Conservation (phyloP, 1,139 yeast genomes). For the Pichia sp. region DNA sequence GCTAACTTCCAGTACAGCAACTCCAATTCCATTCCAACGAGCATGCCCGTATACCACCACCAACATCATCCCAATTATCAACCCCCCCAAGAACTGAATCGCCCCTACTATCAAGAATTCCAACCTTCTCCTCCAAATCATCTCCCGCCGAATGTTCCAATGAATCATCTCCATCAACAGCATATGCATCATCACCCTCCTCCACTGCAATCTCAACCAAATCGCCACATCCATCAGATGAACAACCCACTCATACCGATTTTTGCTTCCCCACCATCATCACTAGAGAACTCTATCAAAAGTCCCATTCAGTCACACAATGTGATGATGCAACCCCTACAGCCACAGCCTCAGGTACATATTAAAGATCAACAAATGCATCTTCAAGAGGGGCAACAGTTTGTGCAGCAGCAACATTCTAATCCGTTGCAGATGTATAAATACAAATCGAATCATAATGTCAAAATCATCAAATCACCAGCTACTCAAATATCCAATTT, state of each 20-base stretch:
- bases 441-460: neutral
- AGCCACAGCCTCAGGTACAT: neutral
- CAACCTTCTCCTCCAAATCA: neutral
- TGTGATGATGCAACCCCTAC: neutral
- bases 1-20: neutral
- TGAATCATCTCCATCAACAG: neutral
- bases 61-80: neutral
- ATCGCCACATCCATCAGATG: neutral
- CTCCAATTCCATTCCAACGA: neutral
- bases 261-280: neutral
- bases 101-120: neutral
- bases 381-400: neutral
- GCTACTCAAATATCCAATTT: conserved; percentile 4
- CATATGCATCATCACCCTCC: neutral
- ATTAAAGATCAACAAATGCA: neutral
- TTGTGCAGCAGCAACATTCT: neutral
- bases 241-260: neutral
- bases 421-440: neutral
- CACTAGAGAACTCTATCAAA: neutral
- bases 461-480: neutral
- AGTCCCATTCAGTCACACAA: neutral
- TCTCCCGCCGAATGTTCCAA: neutral
- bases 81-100: neutral
- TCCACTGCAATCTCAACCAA: neutral
- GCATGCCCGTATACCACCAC: neutral